These are phyloP conservation scores for Coffea eugenioides DNA, from an alignment of 257 asterid species.

Conservation along the genomic window DNA sequence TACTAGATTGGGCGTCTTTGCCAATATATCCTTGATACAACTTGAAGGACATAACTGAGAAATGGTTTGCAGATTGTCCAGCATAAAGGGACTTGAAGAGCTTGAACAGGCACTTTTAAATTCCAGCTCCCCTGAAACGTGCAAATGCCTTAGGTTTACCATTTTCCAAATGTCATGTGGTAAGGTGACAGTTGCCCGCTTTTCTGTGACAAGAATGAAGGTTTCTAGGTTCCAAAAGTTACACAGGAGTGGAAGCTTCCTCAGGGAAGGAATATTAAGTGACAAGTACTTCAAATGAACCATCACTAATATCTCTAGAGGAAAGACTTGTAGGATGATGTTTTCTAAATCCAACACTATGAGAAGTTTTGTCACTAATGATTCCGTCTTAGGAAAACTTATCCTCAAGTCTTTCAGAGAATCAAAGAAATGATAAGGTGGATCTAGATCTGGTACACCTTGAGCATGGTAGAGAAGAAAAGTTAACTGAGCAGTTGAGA, in stretches of 20 bases:
- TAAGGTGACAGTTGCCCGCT: not conserved
- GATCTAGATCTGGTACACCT: no score
- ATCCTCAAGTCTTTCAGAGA: no score
- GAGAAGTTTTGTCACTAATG: not conserved
- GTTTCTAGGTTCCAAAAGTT: constrained; percentile 8
- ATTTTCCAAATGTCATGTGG: constrained; percentile 8
- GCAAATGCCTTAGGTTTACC: constrained; percentile 12
- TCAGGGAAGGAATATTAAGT: not conserved
- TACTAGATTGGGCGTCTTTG: not conserved
- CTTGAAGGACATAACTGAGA: not conserved
- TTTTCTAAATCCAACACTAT: not conserved
- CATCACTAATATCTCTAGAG: not conserved
- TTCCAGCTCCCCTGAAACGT: not conserved
- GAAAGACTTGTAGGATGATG: not conserved
- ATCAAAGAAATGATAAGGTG: no score
- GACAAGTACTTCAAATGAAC: constrained; percentile 5
- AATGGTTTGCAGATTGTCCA: not conserved
- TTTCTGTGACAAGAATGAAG: not conserved
- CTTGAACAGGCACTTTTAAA: not conserved
- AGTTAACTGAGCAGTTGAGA: not conserved
- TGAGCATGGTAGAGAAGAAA: not conserved
- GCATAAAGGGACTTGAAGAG: not conserved
- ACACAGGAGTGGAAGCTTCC: not conserved
- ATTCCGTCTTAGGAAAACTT: no score
- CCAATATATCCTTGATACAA: not conserved